phyloP scores from a whole-genome alignment of 768 basidiomycete species.

The Leucogyrophana mollusca region DNA sequence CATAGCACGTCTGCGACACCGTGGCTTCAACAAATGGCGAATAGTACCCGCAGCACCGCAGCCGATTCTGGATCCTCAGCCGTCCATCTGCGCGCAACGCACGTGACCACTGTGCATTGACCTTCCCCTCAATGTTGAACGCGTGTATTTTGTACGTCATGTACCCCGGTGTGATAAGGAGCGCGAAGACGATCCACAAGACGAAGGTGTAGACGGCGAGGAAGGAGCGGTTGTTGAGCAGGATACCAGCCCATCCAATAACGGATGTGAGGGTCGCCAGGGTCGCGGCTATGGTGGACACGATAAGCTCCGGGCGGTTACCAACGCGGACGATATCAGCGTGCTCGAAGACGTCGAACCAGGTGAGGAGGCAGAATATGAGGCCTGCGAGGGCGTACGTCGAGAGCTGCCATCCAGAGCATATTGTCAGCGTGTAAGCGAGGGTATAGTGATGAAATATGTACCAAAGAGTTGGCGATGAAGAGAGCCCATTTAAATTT shows the following conservation, averaged over 20 bases:
- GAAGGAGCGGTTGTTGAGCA: conserved; percentile 83
- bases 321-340: conserved; percentile 74
- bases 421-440: background rate
- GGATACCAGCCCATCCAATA: conserved; percentile 76
- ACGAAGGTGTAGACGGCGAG: conserved; percentile 70
- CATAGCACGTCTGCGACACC: conserved; percentile 69
- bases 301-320: conserved; percentile 63
- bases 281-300: conserved; percentile 66
- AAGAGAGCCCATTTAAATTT: conserved; percentile 84
- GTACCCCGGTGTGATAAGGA: conserved; percentile 76
- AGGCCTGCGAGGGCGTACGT: conserved; percentile 60
- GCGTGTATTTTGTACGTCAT: conserved; percentile 69
- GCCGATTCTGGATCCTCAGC: conserved; percentile 70
- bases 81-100: conserved; percentile 57
- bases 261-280: conserved; percentile 62
- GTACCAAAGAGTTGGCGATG: conserved; percentile 45
- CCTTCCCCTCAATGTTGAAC: conserved; percentile 81
- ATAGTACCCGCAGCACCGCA: conserved; percentile 78
- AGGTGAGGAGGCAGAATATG: conserved; percentile 67
- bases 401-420: conserved; percentile 49
- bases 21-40: conserved; percentile 81
- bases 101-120: conserved; percentile 76
- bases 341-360: conserved; percentile 71
- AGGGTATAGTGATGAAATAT: background rate
- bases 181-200: conserved; percentile 70